These are phyloP conservation scores for Trametes villosa DNA, from an alignment of 768 basidiomycete genomes.

Conservation along the genomic window DNA sequence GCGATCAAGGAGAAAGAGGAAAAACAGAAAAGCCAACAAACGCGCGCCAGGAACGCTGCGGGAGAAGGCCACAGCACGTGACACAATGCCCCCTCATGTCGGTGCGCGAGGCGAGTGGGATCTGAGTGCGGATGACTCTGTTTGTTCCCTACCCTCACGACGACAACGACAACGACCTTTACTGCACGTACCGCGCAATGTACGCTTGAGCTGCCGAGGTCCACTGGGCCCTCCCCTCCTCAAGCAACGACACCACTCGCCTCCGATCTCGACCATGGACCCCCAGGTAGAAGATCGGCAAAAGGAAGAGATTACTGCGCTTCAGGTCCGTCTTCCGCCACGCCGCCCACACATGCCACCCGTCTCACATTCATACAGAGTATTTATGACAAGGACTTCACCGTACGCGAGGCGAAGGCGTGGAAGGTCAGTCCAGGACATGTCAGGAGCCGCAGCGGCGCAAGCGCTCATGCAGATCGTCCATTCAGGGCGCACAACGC, in stretches of 20 bases:
- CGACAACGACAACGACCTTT: conserved; percentile 11
- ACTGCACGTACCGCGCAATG: conserved; percentile 46
- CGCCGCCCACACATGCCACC: neutral
- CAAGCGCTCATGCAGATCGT: conserved; percentile 1
- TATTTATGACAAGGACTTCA: conserved; percentile 81
- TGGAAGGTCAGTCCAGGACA: conserved; percentile 67
- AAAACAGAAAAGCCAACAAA: neutral
- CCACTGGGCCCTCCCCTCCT: conserved; percentile 66
- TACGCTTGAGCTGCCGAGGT: conserved; percentile 78
- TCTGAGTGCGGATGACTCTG: conserved; percentile 13
- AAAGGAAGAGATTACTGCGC: conserved; percentile 72
- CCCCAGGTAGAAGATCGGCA: conserved; percentile 65
- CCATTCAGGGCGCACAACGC: conserved; percentile 61
- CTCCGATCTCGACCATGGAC: conserved; percentile 57
- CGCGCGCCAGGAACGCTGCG: conserved; percentile 8
- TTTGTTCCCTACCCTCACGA: conserved; percentile 18
- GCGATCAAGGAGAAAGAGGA: neutral
- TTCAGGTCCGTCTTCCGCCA: conserved; percentile 42
- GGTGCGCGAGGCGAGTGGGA: conserved; percentile 10
- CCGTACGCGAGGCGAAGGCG: conserved; percentile 73
- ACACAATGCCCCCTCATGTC: conserved; percentile 6
- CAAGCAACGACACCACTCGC: conserved; percentile 47
- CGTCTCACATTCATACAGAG: conserved; percentile 39
- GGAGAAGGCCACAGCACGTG: conserved; percentile 9
- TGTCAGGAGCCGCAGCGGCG: conserved; percentile 2